These are phyloP conservation scores for Pistacia integerrima DNA, from an alignment of 345 rosid genomes.

Conservation along the genomic window DNA sequence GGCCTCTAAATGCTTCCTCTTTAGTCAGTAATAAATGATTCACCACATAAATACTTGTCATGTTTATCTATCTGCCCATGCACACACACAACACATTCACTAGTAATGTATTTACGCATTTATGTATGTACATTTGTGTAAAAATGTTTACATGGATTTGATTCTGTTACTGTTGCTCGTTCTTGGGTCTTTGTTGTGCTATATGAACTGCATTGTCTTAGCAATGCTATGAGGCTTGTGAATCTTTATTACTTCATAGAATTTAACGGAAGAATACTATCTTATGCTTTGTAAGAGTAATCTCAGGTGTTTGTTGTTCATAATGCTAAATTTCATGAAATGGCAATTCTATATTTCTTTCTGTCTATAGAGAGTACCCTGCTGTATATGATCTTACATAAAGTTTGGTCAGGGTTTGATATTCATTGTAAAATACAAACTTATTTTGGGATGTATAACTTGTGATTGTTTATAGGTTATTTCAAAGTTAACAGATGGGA, in stretches of 20 bases:
- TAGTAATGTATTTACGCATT: not conserved
- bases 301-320: not conserved
- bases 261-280: conserved; percentile 1
- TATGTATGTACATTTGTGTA: not conserved
- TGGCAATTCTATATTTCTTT: not conserved
- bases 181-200: not conserved
- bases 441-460: conserved; percentile 14
- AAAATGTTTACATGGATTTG: not conserved
- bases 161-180: not conserved
- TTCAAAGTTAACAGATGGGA: conserved; percentile 93
- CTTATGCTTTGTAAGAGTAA: not conserved
- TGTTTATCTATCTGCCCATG: not conserved
- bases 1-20: conserved; percentile 6
- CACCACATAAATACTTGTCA: conserved; percentile 6
- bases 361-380: not conserved
- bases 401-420: not conserved
- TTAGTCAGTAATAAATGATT: conserved; percentile 8
- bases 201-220: not conserved
- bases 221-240: not conserved
- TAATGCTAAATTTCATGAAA: not conserved
- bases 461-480: conserved; percentile 62
- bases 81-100: not conserved
- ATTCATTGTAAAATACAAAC: not conserved
- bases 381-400: not conserved
- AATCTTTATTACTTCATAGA: not conserved